Base-by-base conservation (phyloP, 2,329 filamentous ascomycete species). In the Neonectria hederae region DNA sequence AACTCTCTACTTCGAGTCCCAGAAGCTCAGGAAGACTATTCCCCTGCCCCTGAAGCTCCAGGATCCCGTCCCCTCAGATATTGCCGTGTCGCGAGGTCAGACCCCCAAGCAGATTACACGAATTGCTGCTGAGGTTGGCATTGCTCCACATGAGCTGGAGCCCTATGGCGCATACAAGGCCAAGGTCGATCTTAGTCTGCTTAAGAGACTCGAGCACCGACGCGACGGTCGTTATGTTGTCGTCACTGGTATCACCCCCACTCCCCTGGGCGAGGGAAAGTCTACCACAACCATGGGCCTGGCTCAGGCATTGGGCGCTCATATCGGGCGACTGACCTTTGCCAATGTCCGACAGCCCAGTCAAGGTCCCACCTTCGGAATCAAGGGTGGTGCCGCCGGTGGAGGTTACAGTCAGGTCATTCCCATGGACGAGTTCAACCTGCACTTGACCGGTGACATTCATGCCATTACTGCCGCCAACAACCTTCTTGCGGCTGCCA, bases 391-490 rank as follows among this genome's bases (percentile, higher is more conserved):
- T 75, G 96, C 96, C 64, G 96, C 96, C 61, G 96, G 96, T 75
- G 96, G 96, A 79, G 96, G 96, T 42, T 99, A 98, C 87, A 97
- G 93, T 79, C 96, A 99, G 80, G 96, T 99, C 76, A 98, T 99
- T 74, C 96, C 96, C 63, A 99, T 99, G 96, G 96, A 99, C 74
- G 96, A 99, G 80, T 99, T 99, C 85, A 99, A 99, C 82, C 84
- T 99, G 76, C 96, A 99, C 79, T 83, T 99, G 75, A 99, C 96
- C 59, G 96, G 96, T 74, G 96, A 99, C 78, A 98, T 99, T 62
- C 96, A 99, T 79, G 96, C 96, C 69, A 96, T 99, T 75, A 94
- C 94, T 57, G 95, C 95, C 28, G 96, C 96, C 40, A 99, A 98
- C 86, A 99, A 99, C 81, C 85, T 99, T 62, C 87, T 99, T 46